Evolutionary conservation across 2,329 filamentous ascomycete species (phyloP).

Genomic region (Colletotrichum orbiculare): DNA sequence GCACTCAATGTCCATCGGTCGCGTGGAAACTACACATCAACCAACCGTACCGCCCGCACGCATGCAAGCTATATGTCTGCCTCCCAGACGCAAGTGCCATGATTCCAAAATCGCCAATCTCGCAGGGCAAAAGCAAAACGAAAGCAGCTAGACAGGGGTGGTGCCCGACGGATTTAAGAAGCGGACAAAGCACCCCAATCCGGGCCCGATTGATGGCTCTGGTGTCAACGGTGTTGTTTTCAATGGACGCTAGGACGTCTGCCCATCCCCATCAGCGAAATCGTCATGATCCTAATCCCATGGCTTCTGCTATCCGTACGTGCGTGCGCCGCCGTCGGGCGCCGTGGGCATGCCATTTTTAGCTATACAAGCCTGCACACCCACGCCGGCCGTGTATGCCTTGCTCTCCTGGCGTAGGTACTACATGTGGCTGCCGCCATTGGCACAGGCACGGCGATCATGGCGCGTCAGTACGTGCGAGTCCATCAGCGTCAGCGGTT

Average conservation of each 20-base stretch:
- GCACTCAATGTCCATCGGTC: too few species aligned
- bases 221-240: slow-evolving; percentile 14
- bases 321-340: too few species aligned
- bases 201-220: slow-evolving; percentile 18
- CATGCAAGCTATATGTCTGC: slow-evolving; percentile 22
- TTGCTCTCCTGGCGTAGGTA: too few species aligned
- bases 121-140: slow-evolving; percentile 14
- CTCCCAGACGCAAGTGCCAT: slow-evolving; percentile 19
- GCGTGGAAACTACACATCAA: too few species aligned
- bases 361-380: too few species aligned
- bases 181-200: slow-evolving; percentile 29
- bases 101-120: slow-evolving; percentile 24
- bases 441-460: neutral
- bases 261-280: slow-evolving; percentile 4
- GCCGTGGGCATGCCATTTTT: too few species aligned
- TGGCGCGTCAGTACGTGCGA: neutral
- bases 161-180: slow-evolving; percentile 16
- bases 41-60: neutral
- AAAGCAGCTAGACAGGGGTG: slow-evolving; percentile 22
- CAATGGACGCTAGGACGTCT: slow-evolving; percentile 6
- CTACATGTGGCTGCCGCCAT: too few species aligned
- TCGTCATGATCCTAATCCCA: slow-evolving; percentile 1
- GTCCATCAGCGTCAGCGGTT: neutral
- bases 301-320: neutral
- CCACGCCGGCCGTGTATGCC: too few species aligned